Evolutionary conservation across 148 eudicot species (phyloP).

Genomic region (Diospyros kaki): DNA sequence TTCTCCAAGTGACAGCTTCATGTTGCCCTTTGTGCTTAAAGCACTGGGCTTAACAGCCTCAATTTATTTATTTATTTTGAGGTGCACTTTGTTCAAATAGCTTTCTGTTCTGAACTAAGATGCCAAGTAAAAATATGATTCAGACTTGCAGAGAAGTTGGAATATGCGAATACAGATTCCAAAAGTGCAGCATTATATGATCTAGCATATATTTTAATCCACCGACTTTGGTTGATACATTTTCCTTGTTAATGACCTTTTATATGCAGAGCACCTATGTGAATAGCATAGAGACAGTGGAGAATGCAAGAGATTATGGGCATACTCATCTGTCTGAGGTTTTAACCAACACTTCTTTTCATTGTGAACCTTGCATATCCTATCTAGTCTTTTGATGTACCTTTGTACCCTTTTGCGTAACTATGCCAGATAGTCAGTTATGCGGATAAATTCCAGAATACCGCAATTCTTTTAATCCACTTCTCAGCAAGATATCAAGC

Average conservation of each 20-base stretch:
- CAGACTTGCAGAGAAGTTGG: background rate
- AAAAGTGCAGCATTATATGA: background rate
- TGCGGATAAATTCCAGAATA: slow-evolving; percentile 69
- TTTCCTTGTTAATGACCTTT: slow-evolving; percentile 10
- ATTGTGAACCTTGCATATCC: background rate
- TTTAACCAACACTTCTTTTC: slow-evolving; percentile 1
- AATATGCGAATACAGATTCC: background rate
- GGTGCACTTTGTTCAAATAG: background rate
- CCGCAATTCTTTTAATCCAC: slow-evolving; percentile 91
- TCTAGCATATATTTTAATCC: no score
- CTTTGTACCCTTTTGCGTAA: background rate
- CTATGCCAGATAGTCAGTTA: slow-evolving; percentile 50
- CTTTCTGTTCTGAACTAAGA: background rate
- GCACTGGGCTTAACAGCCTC: no score
- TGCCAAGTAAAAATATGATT: background rate
- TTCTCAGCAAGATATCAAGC: slow-evolving; percentile 84
- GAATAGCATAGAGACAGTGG: slow-evolving; percentile 50
- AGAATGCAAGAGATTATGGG: slow-evolving; percentile 85
- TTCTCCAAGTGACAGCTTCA: no score
- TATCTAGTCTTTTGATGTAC: background rate
- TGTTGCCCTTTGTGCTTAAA: no score
- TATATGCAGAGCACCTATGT: slow-evolving; percentile 69
- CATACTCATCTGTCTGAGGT: slow-evolving; percentile 94
- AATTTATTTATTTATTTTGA: background rate
- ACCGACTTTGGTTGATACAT: no score